phyloP scores from a whole-genome alignment of 2,329 filamentous ascomycete species.

The Pseudogymnoascus sp. region DNA sequence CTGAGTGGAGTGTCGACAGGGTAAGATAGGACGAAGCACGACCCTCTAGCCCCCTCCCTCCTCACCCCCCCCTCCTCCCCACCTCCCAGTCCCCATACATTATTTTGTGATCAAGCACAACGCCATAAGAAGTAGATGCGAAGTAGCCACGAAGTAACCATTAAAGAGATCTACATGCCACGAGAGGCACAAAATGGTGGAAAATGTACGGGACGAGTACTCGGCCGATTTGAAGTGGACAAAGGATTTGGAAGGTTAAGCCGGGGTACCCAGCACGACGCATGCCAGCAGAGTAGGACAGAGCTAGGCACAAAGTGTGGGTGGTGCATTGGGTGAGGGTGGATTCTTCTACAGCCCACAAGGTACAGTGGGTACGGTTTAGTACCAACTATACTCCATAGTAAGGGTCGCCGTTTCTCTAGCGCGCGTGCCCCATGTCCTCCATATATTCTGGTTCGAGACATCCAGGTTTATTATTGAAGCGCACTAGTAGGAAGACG shows the following conservation, averaged over 20 bases:
- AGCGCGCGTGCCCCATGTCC: not conserved
- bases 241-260: not conserved
- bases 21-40: constrained; percentile 3
- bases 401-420: not conserved
- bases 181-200: not conserved
- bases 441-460: not conserved
- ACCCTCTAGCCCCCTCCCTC: not conserved
- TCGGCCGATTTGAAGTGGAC: not conserved
- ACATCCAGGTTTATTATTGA: not conserved
- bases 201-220: not conserved
- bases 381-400: not conserved
- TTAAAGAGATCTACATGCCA: not conserved
- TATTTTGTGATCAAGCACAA: not conserved
- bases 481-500: not conserved
- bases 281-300: not conserved
- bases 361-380: not conserved
- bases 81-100: not conserved
- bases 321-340: not conserved
- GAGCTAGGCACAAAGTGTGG: not conserved
- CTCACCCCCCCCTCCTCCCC: not conserved
- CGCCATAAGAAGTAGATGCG: not conserved
- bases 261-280: not conserved
- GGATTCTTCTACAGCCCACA: not conserved
- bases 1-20: constrained; percentile 1
- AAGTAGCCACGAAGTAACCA: not conserved